These are phyloP conservation scores for Glycine tomentella DNA, from an alignment of 306 rosid genomes.

Conservation along the genomic window DNA sequence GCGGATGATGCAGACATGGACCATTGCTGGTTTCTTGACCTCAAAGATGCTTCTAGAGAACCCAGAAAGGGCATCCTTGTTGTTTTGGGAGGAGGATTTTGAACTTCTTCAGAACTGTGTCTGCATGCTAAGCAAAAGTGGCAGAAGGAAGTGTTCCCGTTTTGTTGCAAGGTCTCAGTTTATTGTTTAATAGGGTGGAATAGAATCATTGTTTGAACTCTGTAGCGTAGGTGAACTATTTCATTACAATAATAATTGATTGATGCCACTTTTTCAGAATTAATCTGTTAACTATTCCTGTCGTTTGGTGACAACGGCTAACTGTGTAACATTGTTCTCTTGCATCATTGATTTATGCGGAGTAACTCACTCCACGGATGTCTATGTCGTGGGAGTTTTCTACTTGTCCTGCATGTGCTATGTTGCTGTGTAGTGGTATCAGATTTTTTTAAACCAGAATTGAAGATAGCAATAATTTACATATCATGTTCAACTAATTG, in stretches of 20 bases:
- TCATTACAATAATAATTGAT: conserved; percentile 15
- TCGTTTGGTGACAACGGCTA: conserved; percentile 17
- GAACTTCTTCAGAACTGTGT: conserved; percentile 94
- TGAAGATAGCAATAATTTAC: too few species aligned
- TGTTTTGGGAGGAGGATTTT: conserved; percentile 95
- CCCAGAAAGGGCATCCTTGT: conserved; percentile 82
- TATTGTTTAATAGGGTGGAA: conserved; percentile 54
- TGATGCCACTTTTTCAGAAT: conserved; percentile 28
- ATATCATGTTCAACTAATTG: too few species aligned
- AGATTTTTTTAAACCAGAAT: too few species aligned
- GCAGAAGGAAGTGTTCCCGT: conserved; percentile 81
- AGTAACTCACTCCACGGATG: background rate
- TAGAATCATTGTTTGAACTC: conserved; percentile 33
- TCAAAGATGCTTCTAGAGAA: conserved; percentile 86
- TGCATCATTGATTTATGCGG: conserved; percentile 26
- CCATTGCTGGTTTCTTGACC: conserved; percentile 87
- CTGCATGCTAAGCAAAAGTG: conserved; percentile 80
- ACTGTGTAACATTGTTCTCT: conserved; percentile 27
- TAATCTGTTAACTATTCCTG: background rate
- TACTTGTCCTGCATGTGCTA: too few species aligned
- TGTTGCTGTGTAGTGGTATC: too few species aligned
- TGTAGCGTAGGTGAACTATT: background rate
- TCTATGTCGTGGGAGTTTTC: too few species aligned
- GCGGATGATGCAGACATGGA: conserved; percentile 87
- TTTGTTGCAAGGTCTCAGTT: conserved; percentile 82